A percentile compares a stretch with the other conserved stretches of the same genome.
These are phyloP conservation scores for Candida tammaniensis DNA, from an alignment of 805 yeast species.

Conservation along the genomic window DNA sequence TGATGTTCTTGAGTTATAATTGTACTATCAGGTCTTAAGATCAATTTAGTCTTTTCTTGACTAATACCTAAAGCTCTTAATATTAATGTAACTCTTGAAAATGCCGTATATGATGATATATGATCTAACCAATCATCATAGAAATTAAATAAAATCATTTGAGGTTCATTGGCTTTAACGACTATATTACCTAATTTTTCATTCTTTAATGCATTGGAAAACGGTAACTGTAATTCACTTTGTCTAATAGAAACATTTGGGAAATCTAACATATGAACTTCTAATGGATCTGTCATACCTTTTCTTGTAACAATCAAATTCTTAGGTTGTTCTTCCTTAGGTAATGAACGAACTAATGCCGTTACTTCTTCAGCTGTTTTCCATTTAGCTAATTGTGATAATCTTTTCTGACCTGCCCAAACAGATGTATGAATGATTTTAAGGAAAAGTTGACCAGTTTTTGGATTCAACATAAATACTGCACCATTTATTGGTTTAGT, in stretches of 20 bases:
- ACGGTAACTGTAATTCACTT: conserved; percentile 86
- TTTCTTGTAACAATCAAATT: conserved; percentile 87
- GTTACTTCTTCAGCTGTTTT: conserved; percentile 98
- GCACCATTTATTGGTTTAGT: conserved; percentile 95
- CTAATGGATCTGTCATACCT: conserved; percentile 90
- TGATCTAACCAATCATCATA: conserved; percentile 92
- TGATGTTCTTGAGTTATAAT: conserved; percentile 73
- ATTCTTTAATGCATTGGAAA: conserved; percentile 78
- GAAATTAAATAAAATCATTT: conserved; percentile 84
- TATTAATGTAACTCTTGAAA: conserved; percentile 80
- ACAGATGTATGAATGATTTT: conserved; percentile 91
- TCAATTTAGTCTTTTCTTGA: conserved; percentile 70
- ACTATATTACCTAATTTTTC: conserved; percentile 79
- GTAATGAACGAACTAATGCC: conserved; percentile 82
- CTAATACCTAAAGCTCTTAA: conserved; percentile 78
- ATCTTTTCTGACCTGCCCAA: conserved; percentile 95
- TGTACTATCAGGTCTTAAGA: conserved; percentile 71
- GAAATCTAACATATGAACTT: conserved; percentile 95
- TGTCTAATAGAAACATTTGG: conserved; percentile 88
- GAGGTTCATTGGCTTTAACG: conserved; percentile 84
- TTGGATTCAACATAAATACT: conserved; percentile 83
- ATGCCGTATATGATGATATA: conserved; percentile 88
- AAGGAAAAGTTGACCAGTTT: conserved; percentile 84
- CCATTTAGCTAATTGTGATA: conserved; percentile 95
- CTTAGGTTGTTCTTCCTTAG: conserved; percentile 91